These are phyloP conservation scores for Boletus barrowsii DNA, from an alignment of 768 basidiomycete species.

Conservation along the genomic window DNA sequence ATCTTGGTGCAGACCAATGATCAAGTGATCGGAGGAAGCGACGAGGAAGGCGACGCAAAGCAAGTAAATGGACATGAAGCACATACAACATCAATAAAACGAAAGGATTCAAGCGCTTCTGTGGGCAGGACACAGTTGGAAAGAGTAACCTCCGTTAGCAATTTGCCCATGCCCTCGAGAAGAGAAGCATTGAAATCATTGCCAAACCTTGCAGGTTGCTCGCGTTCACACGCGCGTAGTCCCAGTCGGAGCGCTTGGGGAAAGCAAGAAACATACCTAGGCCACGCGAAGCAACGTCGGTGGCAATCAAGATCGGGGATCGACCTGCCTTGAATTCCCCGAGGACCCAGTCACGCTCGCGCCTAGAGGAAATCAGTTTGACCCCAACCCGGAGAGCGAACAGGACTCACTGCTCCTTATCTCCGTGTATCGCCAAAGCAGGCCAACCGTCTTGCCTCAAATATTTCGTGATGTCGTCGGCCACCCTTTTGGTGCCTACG, in stretches of 20 bases:
- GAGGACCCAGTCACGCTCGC: constrained; percentile 99
- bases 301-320: constrained; percentile 96
- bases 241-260: constrained; percentile 32
- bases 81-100: constrained; percentile 34
- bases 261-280: constrained; percentile 79
- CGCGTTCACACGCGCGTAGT: constrained; percentile 31
- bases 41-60: constrained; percentile 5
- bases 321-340: constrained; percentile 98
- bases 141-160: constrained; percentile 15
- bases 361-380: constrained; percentile 41
- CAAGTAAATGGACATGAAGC: constrained; percentile 28
- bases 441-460: constrained; percentile 99
- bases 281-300: constrained; percentile 99
- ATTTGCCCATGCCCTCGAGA: constrained; percentile 20
- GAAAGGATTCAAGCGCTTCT: constrained; percentile 32
- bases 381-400: background rate
- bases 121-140: constrained; percentile 26
- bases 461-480: constrained; percentile 98
- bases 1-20: constrained; percentile 52
- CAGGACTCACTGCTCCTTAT: constrained; percentile 88
- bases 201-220: constrained; percentile 29
- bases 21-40: constrained; percentile 31
- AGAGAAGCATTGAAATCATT: constrained; percentile 23
- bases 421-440: constrained; percentile 98
- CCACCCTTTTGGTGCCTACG: constrained; percentile 95